A percentile compares a stretch with the other conserved stretches of the same genome.
Conservation (phyloP, 164 flowering plant species). For the Vitis amurensis region DNA sequence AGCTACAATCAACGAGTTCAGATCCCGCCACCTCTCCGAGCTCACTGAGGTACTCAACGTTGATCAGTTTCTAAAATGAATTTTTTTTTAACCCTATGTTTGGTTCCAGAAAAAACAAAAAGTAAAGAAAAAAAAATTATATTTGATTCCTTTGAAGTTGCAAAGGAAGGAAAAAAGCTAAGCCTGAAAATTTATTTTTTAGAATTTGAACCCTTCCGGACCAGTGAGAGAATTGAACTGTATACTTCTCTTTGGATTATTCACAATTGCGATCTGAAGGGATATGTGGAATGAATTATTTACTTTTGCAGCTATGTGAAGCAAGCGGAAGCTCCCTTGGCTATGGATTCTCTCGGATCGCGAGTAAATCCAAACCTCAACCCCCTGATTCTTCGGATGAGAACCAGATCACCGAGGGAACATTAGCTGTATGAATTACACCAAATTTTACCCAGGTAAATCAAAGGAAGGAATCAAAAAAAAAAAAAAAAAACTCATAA, state of each 20-base stretch:
- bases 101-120: no score
- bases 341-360: constrained; percentile 72
- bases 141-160: no score
- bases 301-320: constrained; percentile 71
- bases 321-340: constrained; percentile 93
- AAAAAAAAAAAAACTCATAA: constrained; percentile 2
- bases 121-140: no score
- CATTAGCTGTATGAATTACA: constrained; percentile 55
- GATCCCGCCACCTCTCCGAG: constrained; percentile 94
- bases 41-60: constrained; percentile 75
- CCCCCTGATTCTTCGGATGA: constrained; percentile 69
- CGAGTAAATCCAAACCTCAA: constrained; percentile 62
- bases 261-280: no score
- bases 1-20: constrained; percentile 90
- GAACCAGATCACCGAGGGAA: constrained; percentile 68
- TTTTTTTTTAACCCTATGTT: no score
- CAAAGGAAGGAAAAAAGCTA: no score
- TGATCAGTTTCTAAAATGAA: no score
- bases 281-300: neutral
- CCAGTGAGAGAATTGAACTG: no score
- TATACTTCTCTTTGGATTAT: no score
- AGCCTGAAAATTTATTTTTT: no score
- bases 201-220: no score
- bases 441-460: neutral
- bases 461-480: neutral